Conservation (phyloP, 1,139 yeast species). For the Protomyces macrosporus region DNA sequence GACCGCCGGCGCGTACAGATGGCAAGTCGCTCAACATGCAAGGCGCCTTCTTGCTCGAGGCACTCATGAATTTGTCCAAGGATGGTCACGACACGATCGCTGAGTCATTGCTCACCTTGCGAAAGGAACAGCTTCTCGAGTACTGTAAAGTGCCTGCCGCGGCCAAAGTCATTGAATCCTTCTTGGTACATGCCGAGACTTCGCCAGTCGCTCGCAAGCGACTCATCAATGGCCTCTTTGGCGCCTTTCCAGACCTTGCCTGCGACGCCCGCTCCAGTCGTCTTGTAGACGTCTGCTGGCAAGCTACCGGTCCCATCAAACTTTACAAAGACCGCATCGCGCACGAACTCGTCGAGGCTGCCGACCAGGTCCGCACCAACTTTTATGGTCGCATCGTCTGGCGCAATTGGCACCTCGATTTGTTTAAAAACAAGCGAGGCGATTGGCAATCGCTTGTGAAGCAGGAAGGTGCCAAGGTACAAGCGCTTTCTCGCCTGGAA, state of each 20-base stretch:
- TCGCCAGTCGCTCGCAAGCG: slow-evolving; percentile 59
- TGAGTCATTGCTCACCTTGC: not conserved
- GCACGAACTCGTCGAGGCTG: slow-evolving; percentile 53
- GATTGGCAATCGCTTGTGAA: slow-evolving; percentile 26
- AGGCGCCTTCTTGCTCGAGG: slow-evolving; percentile 13
- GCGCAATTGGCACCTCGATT: slow-evolving; percentile 90
- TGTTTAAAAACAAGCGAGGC: slow-evolving; percentile 40
- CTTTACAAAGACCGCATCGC: slow-evolving; percentile 86
- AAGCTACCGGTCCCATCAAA: slow-evolving; percentile 67
- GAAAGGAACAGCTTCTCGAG: slow-evolving; percentile 15
- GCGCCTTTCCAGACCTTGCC: slow-evolving; percentile 52
- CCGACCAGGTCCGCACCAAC: slow-evolving; percentile 56
- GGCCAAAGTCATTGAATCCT: slow-evolving; percentile 44
- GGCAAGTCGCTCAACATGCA: slow-evolving; percentile 11
- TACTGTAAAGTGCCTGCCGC: slow-evolving; percentile 25
- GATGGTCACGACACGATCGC: not conserved
- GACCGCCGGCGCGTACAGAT: slow-evolving; percentile 2
- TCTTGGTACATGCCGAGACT: slow-evolving; percentile 48
- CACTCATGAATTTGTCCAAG: slow-evolving; percentile 1
- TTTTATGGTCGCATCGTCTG: slow-evolving; percentile 85
- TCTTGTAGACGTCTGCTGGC: slow-evolving; percentile 79
- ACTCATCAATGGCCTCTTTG: slow-evolving; percentile 57
- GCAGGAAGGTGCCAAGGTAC: slow-evolving; percentile 9
- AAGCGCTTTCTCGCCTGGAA: slow-evolving; percentile 5
- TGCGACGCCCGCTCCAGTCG: slow-evolving; percentile 92